Evolutionary conservation across 441 rosid genomes (phyloP).

Genomic region (Pelargonium fulgidum): DNA sequence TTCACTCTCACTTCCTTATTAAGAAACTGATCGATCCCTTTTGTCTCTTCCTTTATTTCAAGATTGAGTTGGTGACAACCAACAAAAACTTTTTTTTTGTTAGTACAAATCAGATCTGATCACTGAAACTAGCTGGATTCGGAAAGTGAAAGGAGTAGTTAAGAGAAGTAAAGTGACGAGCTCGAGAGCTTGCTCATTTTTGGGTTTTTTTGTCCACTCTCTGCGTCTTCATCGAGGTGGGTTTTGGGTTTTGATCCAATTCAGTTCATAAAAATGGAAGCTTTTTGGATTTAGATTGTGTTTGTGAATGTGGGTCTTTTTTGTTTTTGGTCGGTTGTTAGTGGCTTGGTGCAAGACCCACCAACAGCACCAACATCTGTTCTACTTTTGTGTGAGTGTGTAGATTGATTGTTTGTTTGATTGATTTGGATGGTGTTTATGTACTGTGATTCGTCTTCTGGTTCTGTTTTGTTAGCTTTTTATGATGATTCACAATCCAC

Average conservation of each 20-base stretch:
- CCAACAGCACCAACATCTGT: not conserved
- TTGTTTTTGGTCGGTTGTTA: conserved; percentile 3
- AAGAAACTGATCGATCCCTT: not conserved
- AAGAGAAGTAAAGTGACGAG: not conserved
- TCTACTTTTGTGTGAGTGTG: not conserved
- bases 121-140: not conserved
- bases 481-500: not conserved
- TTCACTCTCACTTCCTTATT: not conserved
- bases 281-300: not conserved
- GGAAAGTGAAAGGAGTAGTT: not conserved
- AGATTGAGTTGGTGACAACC: conserved; percentile 6
- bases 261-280: conserved; percentile 6
- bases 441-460: conserved; percentile 4
- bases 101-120: conserved; percentile 4
- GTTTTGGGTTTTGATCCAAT: not conserved
- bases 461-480: not conserved
- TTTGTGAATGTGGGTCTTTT: conserved; percentile 4
- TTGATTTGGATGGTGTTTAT: not conserved
- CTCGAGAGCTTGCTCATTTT: not conserved
- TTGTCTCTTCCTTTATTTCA: not conserved
- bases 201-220: not conserved
- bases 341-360: conserved; percentile 1
- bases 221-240: conserved; percentile 7
- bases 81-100: not conserved
- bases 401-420: not conserved